These are phyloP conservation scores for Marasmius fiardii DNA, from an alignment of 1,284 basidiomycete species.

Conservation along the genomic window DNA sequence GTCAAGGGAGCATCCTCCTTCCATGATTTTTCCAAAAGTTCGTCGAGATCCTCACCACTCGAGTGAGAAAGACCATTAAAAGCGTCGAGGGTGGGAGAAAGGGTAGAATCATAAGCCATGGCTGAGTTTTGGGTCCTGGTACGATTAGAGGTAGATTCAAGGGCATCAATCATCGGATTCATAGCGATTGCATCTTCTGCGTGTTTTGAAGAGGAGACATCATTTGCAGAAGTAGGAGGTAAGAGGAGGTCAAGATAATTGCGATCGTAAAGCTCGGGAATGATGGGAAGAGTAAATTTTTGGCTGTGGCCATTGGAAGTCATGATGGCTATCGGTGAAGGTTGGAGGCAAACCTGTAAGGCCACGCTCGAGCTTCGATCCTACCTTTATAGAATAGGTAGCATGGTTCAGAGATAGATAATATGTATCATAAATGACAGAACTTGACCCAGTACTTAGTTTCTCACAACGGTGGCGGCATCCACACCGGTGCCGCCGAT, in stretches of 20 bases:
- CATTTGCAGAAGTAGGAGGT: constrained; percentile 22
- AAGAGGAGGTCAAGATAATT: constrained; percentile 51
- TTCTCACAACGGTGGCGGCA: no score
- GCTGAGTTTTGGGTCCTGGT: constrained; percentile 45
- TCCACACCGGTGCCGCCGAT: no score
- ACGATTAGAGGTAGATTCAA: constrained; percentile 35
- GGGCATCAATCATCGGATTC: constrained; percentile 52
- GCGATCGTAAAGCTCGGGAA: constrained; percentile 48
- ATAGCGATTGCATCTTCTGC: constrained; percentile 11
- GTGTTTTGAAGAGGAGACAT: not conserved
- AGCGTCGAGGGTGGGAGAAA: constrained; percentile 47
- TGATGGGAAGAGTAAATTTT: constrained; percentile 36
- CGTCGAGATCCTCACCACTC: constrained; percentile 23
- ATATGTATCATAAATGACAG: no score
- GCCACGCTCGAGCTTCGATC: no score
- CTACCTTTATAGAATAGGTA: no score
- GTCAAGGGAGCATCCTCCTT: constrained; percentile 46
- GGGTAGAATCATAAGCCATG: constrained; percentile 44
- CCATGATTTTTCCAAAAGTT: constrained; percentile 45
- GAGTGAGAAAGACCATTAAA: constrained; percentile 38
- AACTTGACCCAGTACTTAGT: no score
- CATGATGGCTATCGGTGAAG: no score
- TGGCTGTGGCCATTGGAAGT: constrained; percentile 17
- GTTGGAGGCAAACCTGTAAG: no score
- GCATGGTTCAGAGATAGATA: no score